Evolutionary conservation across 495 filamentous ascomycete genomes (phyloP).

Genomic region (Aspergillus homomorphus): DNA sequence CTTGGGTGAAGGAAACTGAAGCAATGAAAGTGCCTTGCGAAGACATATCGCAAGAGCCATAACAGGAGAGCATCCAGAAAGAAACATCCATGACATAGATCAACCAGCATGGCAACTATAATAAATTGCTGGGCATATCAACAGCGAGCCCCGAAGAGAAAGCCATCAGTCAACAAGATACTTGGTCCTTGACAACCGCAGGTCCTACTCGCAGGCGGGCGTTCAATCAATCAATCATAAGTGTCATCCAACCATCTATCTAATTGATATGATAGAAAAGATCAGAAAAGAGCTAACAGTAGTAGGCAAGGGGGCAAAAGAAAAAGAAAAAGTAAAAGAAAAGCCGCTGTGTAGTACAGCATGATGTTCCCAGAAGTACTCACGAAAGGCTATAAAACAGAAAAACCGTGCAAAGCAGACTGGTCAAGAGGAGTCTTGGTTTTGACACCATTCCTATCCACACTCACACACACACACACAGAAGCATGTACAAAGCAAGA

Average conservation of each 20-base stretch:
- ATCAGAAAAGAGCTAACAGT: not conserved
- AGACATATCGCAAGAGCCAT: slow-evolving; percentile 12
- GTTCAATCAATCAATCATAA: not conserved
- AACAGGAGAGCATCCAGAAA: slow-evolving; percentile 1
- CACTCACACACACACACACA: slow-evolving; percentile 17
- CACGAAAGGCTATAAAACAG: slow-evolving; percentile 15
- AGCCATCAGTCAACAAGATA: not conserved
- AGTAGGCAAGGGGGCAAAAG: not conserved
- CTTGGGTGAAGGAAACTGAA: slow-evolving; percentile 5
- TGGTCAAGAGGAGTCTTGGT: slow-evolving; percentile 22
- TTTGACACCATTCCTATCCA: slow-evolving; percentile 15
- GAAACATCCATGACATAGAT: not conserved
- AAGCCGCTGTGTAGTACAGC: slow-evolving; percentile 3
- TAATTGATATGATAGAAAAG: not conserved
- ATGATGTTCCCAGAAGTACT: slow-evolving; percentile 8
- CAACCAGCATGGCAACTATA: not conserved
- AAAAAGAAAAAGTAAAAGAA: slow-evolving; percentile 4
- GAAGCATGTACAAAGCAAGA: slow-evolving; percentile 39
- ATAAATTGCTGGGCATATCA: not conserved
- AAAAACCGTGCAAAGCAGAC: slow-evolving; percentile 8
- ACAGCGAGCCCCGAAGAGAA: not conserved
- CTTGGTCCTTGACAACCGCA: not conserved
- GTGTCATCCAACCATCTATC: not conserved
- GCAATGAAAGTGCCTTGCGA: slow-evolving; percentile 4
- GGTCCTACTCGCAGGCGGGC: not conserved